phyloP scores from a whole-genome alignment of 192 early-diverging fungal genomes.

The Umbelopsis isabellina region DNA sequence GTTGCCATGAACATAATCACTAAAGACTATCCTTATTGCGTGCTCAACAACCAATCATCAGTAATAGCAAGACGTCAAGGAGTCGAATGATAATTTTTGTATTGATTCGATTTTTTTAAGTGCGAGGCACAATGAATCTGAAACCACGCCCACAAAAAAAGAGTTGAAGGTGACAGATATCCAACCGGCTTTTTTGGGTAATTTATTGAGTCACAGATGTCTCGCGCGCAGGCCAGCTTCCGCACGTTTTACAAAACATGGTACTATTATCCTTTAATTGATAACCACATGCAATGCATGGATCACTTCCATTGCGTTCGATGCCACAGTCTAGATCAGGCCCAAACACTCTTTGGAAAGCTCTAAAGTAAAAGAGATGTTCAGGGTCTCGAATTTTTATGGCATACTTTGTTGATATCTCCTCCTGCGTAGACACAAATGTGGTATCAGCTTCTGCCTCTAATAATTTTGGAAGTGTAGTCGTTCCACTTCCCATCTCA shows the following conservation, averaged over 20 bases:
- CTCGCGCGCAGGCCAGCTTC: constrained; percentile 58
- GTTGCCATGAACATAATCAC: too few species aligned
- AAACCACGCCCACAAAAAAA: too few species aligned
- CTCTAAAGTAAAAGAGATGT: constrained; percentile 62
- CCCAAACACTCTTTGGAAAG: constrained; percentile 53
- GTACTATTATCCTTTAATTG: constrained; percentile 52
- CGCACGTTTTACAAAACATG: constrained; percentile 68
- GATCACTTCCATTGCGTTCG: constrained; percentile 49
- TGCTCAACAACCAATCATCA: too few species aligned
- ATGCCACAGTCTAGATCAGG: constrained; percentile 27
- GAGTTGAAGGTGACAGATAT: too few species aligned
- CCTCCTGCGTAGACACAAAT: constrained; percentile 34
- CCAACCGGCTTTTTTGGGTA: neutral
- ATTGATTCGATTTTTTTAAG: too few species aligned
- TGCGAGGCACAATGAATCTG: too few species aligned
- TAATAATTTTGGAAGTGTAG: constrained; percentile 55
- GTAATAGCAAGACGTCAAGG: too few species aligned
- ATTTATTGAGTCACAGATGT: neutral
- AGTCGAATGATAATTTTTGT: too few species aligned
- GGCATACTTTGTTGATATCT: constrained; percentile 45
- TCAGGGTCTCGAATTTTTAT: constrained; percentile 66
- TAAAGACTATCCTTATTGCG: too few species aligned
- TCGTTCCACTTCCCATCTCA: constrained; percentile 65
- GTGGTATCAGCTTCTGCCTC: constrained; percentile 25
- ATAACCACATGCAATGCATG: constrained; percentile 67